A percentile compares a stretch with the other conserved stretches of the same genome.
These are phyloP conservation scores for Sphaerosporella brunnea DNA, from an alignment of 495 filamentous ascomycete species.

Conservation along the genomic window DNA sequence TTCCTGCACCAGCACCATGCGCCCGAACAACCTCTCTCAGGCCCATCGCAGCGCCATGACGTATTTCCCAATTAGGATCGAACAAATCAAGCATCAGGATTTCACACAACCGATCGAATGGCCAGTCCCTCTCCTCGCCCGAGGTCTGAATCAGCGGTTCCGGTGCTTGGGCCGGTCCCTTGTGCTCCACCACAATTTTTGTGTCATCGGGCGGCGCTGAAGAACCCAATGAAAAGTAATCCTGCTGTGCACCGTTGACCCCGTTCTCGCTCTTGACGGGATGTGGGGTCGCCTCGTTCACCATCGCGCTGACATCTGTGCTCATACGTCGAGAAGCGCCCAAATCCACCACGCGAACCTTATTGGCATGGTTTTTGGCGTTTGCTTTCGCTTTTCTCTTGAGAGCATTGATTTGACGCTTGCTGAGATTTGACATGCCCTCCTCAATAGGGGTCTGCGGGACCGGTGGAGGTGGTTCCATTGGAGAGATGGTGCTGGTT, in stretches of 20 bases:
- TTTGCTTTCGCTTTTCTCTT: constrained; percentile 78
- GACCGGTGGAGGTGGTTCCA: constrained; percentile 10
- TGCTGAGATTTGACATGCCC: constrained; percentile 45
- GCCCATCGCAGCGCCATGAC: constrained; percentile 94
- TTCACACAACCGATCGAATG: constrained; percentile 82
- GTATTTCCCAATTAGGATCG: constrained; percentile 84
- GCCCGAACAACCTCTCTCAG: constrained; percentile 80
- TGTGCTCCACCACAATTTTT: constrained; percentile 91
- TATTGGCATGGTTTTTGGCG: constrained; percentile 64
- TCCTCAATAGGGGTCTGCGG: constrained; percentile 42
- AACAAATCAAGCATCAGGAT: constrained; percentile 84
- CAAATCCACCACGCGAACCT: constrained; percentile 78
- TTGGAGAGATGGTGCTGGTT: constrained; percentile 28
- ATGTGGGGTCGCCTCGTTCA: constrained; percentile 45
- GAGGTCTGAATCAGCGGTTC: constrained; percentile 39
- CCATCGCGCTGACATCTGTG: constrained; percentile 36
- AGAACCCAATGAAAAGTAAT: constrained; percentile 75
- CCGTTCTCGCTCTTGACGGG: constrained; percentile 46
- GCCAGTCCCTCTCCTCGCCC: constrained; percentile 72
- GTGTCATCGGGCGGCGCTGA: constrained; percentile 62
- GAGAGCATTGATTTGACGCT: constrained; percentile 78
- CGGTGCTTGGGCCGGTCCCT: constrained; percentile 50
- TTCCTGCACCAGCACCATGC: constrained; percentile 81
- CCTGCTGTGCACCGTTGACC: constrained; percentile 31
- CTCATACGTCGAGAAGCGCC: constrained; percentile 47